Conservation (phyloP, 768 basidiomycete species). For the Mrakia hoshinonis region DNA sequence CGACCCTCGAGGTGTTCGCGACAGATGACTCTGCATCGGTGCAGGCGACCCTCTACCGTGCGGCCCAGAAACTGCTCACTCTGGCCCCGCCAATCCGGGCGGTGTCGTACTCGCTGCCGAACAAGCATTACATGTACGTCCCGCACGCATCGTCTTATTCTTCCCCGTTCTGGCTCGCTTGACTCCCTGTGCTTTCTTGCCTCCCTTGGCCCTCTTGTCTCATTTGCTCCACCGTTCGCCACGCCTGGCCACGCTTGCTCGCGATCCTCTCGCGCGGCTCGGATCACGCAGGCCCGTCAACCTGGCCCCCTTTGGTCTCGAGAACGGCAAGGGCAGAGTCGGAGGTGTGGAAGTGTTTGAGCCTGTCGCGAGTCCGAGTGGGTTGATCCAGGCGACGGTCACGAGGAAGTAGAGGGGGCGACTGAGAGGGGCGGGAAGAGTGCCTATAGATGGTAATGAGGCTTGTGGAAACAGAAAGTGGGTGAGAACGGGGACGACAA, state of each 20-base stretch:
- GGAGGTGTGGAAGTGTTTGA: constrained; percentile 56
- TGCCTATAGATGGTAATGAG: too few species aligned
- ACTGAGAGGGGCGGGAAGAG: not conserved
- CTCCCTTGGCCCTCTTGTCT: constrained; percentile 17
- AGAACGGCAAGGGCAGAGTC: constrained; percentile 46
- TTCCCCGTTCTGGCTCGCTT: constrained; percentile 55
- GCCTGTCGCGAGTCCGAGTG: constrained; percentile 45
- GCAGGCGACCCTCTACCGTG: constrained; percentile 89
- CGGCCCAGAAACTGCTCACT: constrained; percentile 62
- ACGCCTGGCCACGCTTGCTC: not conserved
- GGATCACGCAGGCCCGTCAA: constrained; percentile 37
- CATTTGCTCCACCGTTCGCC: constrained; percentile 1
- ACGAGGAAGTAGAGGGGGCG: not conserved
- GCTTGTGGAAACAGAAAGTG: too few species aligned
- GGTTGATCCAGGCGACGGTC: constrained; percentile 34
- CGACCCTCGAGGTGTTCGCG: constrained; percentile 74
- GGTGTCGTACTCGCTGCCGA: constrained; percentile 71
- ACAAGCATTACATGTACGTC: constrained; percentile 40
- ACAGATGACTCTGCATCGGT: constrained; percentile 83
- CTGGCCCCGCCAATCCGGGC: constrained; percentile 55
- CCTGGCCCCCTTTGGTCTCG: constrained; percentile 38
- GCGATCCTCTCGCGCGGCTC: constrained; percentile 15
- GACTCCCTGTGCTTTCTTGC: constrained; percentile 28
- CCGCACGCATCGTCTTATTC: not conserved
- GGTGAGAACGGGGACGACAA: too few species aligned